phyloP scores from a whole-genome alignment of 164 flowering plant genomes.

The Vitis amurensis region DNA sequence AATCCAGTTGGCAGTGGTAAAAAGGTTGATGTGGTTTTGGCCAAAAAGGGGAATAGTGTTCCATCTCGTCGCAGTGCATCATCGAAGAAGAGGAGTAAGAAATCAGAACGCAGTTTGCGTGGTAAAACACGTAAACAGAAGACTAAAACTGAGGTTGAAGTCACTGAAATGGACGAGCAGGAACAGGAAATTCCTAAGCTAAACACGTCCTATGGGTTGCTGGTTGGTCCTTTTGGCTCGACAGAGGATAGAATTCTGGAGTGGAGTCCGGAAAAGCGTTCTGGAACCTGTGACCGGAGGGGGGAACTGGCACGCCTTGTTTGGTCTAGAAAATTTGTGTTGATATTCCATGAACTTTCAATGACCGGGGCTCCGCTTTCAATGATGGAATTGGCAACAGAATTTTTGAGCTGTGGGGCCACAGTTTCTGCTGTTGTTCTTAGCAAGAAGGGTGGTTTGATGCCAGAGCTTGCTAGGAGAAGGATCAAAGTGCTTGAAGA shows the following conservation, averaged over 20 bases:
- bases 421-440: slow-evolving; percentile 89
- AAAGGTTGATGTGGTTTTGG: slow-evolving; percentile 34
- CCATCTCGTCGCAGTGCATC: slow-evolving; percentile 26
- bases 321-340: slow-evolving; percentile 90
- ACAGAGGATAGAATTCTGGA: slow-evolving; percentile 75
- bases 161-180: slow-evolving; percentile 32
- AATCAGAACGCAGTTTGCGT: slow-evolving; percentile 38
- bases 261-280: slow-evolving; percentile 89
- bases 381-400: slow-evolving; percentile 95
- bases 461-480: slow-evolving; percentile 83
- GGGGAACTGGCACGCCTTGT: slow-evolving; percentile 80
- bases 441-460: slow-evolving; percentile 86
- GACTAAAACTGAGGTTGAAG: slow-evolving; percentile 24
- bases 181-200: slow-evolving; percentile 65
- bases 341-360: slow-evolving; percentile 91
- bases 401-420: slow-evolving; percentile 97
- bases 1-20: slow-evolving; percentile 17
- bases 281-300: slow-evolving; percentile 92
- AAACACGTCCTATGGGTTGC: slow-evolving; percentile 72
- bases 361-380: slow-evolving; percentile 97
- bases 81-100: slow-evolving; percentile 46
- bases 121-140: slow-evolving; percentile 45
- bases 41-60: slow-evolving; percentile 32
- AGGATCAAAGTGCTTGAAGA: slow-evolving; percentile 89
- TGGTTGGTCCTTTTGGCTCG: slow-evolving; percentile 89